Evolutionary conservation across 495 filamentous ascomycete species (phyloP), one percentile per base, ranked within the genome.

Genomic region (Talaromyces ruber): DNA sequence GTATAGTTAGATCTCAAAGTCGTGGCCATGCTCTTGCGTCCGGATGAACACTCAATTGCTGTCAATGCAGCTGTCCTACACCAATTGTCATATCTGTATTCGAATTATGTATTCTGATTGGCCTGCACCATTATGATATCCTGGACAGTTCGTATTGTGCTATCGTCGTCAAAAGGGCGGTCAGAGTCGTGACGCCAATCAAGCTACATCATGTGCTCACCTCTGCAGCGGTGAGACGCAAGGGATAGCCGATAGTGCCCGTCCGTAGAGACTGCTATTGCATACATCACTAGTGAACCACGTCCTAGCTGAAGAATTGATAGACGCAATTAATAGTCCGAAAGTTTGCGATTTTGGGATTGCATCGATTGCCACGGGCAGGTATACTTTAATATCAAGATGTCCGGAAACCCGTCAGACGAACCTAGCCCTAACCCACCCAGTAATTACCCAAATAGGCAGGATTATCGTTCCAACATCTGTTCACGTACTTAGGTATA

Each of bases 181-280:
- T 57, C 54, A 57, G 54, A 57, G 54, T 18, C 14, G 28, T 25
- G 28, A 30, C 54, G 14, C 54, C 54, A 57, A 57, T 32, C 54
- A 57, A 34, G n/a, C 29, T 30, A 16, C 54, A 34, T 34, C 54
- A 57, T 57, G 54, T 57, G 54, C 29, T 18, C 54, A 29, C 51
- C 16, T 54, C 51, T 54, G 51, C 51, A 54, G 51, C 51, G 9
- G 51, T 29, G 22, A 28, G 54, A 57, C 54, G 54, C 54, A 57
- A 57, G 54, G 54, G 54, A 57, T 57, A 47, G 54, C 54, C 29
- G 24, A 32, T 24, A 57, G 26, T 34, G 29, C 18, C 29, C 54
- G 54, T 53, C 50, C 50, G 50, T 14, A 25, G 16, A 26, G 43
- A 21, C 34, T 39, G 2, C 34, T 39, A 39, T 39, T 39, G 5